phyloP scores from a whole-genome alignment of 441 rosid species.

The Croton setiger region DNA sequence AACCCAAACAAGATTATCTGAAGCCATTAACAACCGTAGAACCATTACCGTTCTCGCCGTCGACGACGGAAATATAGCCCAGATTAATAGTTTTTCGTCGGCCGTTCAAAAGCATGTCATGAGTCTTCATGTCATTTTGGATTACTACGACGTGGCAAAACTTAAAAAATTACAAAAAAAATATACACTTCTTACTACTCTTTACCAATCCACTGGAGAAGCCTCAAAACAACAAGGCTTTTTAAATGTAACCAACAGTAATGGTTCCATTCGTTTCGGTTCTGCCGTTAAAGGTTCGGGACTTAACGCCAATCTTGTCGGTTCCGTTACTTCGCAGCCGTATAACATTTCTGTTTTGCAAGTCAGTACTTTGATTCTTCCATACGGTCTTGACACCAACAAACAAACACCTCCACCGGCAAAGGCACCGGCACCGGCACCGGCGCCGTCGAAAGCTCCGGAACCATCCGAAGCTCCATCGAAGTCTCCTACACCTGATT shows the following conservation, averaged over 20 bases:
- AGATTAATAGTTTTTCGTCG: conserved; percentile 27
- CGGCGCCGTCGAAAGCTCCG: not conserved
- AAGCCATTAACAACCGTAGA: conserved; percentile 37
- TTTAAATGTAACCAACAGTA: conserved; percentile 38
- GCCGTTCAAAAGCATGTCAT: conserved; percentile 43
- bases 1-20: conserved; percentile 33
- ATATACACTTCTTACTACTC: conserved; percentile 46
- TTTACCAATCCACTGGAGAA: conserved; percentile 59
- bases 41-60: conserved; percentile 68
- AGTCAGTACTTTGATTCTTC: conserved; percentile 47
- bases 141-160: conserved; percentile 52
- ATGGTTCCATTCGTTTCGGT: conserved; percentile 28
- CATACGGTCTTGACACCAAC: conserved; percentile 38
- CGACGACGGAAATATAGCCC: conserved; percentile 32
- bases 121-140: conserved; percentile 62
- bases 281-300: conserved; percentile 43
- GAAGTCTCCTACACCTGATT: conserved; percentile 19
- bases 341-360: conserved; percentile 65
- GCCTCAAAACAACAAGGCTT: conserved; percentile 55
- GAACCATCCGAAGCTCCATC: conserved; percentile 1
- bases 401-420: conserved; percentile 21
- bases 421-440: conserved; percentile 17
- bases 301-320: conserved; percentile 34
- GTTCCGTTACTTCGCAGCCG: conserved; percentile 41
- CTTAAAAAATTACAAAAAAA: conserved; percentile 33